Evolutionary conservation across 805 yeast genomes (phyloP), one percentile per base, ranked within the genome.

Genomic region (Candida vaughaniae): DNA sequence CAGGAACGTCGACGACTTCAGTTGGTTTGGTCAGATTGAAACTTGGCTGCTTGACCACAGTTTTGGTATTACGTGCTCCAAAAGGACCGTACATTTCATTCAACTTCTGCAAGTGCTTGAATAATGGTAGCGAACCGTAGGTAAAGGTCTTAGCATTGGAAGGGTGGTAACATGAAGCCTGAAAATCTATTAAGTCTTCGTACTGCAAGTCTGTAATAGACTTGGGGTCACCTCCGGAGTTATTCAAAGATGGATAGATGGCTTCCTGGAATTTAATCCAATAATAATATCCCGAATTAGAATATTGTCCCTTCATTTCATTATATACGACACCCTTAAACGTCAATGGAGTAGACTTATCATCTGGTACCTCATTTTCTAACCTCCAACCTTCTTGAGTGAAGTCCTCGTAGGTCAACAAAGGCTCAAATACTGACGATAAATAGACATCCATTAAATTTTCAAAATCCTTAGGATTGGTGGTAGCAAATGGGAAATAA

Each of bases 301-400:
- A 85, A 55, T 87, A 78, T 61, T 91, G 97, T 6, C 99, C 99
- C 62, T 93, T 93, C 99, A 93, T 93, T 64, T 93, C 99, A 56
- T 93, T 93, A 58, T 85, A 93, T 2, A 93, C 99, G 22, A 93
- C 99, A 31, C 99, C 99, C 60, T 93, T 93, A 60, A 88, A 87
- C 3, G 67, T 69, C 28, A 93, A 55, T 1, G 87, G 85, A 10
- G 86, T 71, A 0, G 50, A 41, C 11, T 66, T 64, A 54, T 90
- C 89, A 5, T 71, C 59, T 5, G 79, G 60, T 36, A 69, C 72
- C 36, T 75, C 75, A 47, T 87, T 78, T 59, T 93, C 99, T 26
- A 93, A 65, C 55, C 99, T 79, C 99, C 99, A 93, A 25, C 99
- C 99, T 64, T 93, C 99, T 65, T 93, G 99, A 45, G 72, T 72